phyloP scores from a whole-genome alignment of 2,329 filamentous ascomycete genomes.

The Beauveria sp. region DNA sequence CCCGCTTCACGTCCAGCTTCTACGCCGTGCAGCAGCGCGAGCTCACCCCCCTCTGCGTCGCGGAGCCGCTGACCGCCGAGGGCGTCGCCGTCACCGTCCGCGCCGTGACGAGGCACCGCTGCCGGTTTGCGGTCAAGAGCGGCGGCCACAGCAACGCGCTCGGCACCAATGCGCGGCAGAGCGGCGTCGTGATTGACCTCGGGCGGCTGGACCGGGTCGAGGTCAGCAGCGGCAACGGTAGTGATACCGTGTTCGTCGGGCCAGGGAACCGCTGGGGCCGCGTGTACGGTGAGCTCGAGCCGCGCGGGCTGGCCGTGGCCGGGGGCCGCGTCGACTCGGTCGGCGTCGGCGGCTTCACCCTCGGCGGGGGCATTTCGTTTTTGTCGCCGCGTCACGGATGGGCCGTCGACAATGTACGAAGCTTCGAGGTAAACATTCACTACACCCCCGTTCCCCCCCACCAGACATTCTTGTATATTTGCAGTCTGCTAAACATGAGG shows the following conservation, averaged over 20 bases:
- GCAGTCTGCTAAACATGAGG: no score
- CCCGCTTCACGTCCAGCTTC: background rate
- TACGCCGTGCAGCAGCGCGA: slow-evolving; percentile 3
- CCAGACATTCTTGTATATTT: no score
- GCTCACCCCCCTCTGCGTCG: background rate
- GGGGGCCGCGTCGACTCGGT: background rate
- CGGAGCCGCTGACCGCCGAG: background rate
- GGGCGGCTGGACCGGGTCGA: background rate
- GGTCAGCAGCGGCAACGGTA: background rate
- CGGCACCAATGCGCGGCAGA: background rate
- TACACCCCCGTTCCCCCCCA: no score
- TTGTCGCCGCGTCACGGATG: slow-evolving; percentile 32
- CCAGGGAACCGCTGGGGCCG: background rate
- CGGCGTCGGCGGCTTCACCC: slow-evolving; percentile 1
- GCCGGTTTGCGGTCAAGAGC: slow-evolving; percentile 1
- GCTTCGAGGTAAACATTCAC: slow-evolving; percentile 27
- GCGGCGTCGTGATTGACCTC: background rate
- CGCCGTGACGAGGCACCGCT: background rate
- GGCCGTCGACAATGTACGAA: slow-evolving; percentile 31
- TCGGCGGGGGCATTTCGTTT: slow-evolving; percentile 32
- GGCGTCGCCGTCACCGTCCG: background rate
- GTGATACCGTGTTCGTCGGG: background rate
- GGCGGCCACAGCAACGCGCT: background rate
- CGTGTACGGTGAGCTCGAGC: background rate
- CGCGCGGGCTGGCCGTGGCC: background rate